phyloP scores from a whole-genome alignment of 768 basidiomycete species.

The Clathrus columnatus region DNA sequence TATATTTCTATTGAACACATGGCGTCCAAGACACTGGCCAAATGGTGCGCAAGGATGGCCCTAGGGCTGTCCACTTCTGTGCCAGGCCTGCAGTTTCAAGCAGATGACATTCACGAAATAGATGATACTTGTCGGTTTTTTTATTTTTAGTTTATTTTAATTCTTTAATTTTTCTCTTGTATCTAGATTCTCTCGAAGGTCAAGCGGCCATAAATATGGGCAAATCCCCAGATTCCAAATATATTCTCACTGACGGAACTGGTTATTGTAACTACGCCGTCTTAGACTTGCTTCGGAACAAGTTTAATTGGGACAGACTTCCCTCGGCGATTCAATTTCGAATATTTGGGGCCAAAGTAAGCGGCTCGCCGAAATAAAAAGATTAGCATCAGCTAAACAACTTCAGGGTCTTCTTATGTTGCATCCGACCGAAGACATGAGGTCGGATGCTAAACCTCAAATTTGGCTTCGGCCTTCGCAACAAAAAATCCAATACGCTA shows the following conservation, averaged over 20 bases:
- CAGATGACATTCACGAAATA: slow-evolving; percentile 28
- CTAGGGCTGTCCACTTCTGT: slow-evolving; percentile 57
- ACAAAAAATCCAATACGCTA: slow-evolving; percentile 43
- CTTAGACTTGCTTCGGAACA: slow-evolving; percentile 25
- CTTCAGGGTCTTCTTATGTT: slow-evolving; percentile 37
- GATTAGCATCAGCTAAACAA: neutral
- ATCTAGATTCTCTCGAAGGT: slow-evolving; percentile 19
- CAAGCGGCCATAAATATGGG: slow-evolving; percentile 7
- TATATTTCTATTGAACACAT: neutral
- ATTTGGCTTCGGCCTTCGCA: slow-evolving; percentile 62
- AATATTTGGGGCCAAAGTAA: slow-evolving; percentile 37
- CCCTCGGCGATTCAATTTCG: slow-evolving; percentile 46
- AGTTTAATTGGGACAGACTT: slow-evolving; percentile 27
- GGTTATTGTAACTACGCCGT: slow-evolving; percentile 36
- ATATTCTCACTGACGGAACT: slow-evolving; percentile 47
- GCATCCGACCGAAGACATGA: slow-evolving; percentile 34
- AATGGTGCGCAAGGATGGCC: slow-evolving; percentile 55
- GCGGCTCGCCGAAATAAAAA: neutral
- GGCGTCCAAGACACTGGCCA: slow-evolving; percentile 44
- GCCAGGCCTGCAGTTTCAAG: slow-evolving; percentile 39
- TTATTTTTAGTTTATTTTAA: no score
- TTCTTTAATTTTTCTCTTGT: neutral
- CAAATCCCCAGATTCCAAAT: neutral
- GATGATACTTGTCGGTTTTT: slow-evolving; percentile 40
- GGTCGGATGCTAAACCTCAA: slow-evolving; percentile 28